phyloP scores from a whole-genome alignment of 805 yeast species.

The Teunomyces kruisii region DNA sequence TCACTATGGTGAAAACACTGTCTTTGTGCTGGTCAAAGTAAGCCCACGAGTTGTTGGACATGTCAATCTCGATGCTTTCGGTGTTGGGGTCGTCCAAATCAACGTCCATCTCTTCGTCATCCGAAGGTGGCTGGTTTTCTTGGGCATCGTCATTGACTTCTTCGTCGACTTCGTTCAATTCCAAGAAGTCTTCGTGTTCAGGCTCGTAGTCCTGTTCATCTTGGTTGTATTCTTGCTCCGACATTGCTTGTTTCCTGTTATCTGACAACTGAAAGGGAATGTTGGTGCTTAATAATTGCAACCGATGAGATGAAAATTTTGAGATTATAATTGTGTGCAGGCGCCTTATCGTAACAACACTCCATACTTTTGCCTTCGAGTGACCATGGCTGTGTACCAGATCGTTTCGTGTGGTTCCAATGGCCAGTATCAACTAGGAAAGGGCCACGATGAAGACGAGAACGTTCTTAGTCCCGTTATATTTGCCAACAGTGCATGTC shows the following conservation, averaged over 20 bases:
- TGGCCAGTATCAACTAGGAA: conserved; percentile 75
- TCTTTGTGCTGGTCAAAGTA: conserved; percentile 91
- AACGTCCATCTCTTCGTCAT: conserved; percentile 37
- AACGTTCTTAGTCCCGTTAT: conserved; percentile 15
- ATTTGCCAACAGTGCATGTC: conserved; percentile 10
- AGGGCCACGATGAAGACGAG: conserved; percentile 49
- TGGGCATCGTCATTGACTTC: conserved; percentile 28
- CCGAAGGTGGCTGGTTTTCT: conserved; percentile 31
- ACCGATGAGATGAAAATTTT: conserved; percentile 4
- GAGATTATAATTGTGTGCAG: neutral
- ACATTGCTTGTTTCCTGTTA: neutral
- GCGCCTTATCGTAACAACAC: neutral
- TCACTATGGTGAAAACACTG: conserved; percentile 76
- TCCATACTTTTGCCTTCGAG: too few species aligned
- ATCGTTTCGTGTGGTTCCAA: conserved; percentile 78
- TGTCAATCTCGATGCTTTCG: conserved; percentile 70
- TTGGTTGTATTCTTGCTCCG: conserved; percentile 10
- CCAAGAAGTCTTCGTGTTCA: conserved; percentile 31
- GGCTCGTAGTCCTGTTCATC: conserved; percentile 9
- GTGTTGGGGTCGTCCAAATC: conserved; percentile 36
- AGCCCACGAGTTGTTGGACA: conserved; percentile 84
- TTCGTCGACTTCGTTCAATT: conserved; percentile 33
- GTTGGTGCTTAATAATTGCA: conserved; percentile 2
- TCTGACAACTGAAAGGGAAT: neutral
- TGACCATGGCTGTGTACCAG: conserved; percentile 7